A percentile compares a stretch with the other conserved stretches of the same genome.
Evolutionary conservation across 2,329 filamentous ascomycete genomes (phyloP).

Genomic region (Xenoacremonium recifei): DNA sequence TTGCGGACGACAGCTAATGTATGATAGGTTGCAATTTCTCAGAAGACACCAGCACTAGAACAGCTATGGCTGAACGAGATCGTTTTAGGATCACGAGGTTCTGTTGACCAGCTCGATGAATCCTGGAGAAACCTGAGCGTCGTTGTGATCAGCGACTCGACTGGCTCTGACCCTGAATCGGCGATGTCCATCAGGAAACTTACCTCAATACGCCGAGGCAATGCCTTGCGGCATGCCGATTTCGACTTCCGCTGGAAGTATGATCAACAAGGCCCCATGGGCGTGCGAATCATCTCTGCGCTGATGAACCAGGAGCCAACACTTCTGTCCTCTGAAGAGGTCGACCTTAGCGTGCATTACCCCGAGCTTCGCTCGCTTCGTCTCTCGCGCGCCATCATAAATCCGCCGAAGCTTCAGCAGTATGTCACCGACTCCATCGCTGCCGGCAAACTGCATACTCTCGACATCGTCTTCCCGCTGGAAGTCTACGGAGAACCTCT

Average conservation of each 20-base stretch:
- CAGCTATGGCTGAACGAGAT: conserved; percentile 31
- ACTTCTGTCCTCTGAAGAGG: conserved; percentile 7
- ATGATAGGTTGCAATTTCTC: conserved; percentile 23
- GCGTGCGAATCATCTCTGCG: conserved; percentile 12
- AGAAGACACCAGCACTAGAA: conserved; percentile 28
- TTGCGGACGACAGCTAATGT: conserved; percentile 7
- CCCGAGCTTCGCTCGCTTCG: conserved; percentile 27
- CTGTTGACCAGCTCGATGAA: conserved; percentile 12
- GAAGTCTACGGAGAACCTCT: conserved; percentile 17
- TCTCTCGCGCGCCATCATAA: conserved; percentile 23
- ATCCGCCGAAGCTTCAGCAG: conserved; percentile 20
- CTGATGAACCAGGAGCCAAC: conserved; percentile 14
- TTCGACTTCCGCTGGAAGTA: conserved; percentile 28
- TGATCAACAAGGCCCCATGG: conserved; percentile 20
- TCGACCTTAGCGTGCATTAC: conserved; percentile 19
- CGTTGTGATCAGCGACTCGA: conserved; percentile 24
- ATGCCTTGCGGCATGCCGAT: conserved; percentile 28
- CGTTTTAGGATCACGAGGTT: conserved; percentile 14
- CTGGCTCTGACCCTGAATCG: conserved; percentile 20
- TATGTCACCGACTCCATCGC: conserved; percentile 26
- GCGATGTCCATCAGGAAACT: conserved; percentile 20
- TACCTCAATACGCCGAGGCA: conserved; percentile 27
- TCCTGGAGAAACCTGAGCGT: conserved; percentile 31
- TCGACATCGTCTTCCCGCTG: conserved; percentile 36
- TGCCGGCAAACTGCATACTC: conserved; percentile 28